Conservation (phyloP, 2,329 filamentous ascomycete species). For the Xylaria sp. region DNA sequence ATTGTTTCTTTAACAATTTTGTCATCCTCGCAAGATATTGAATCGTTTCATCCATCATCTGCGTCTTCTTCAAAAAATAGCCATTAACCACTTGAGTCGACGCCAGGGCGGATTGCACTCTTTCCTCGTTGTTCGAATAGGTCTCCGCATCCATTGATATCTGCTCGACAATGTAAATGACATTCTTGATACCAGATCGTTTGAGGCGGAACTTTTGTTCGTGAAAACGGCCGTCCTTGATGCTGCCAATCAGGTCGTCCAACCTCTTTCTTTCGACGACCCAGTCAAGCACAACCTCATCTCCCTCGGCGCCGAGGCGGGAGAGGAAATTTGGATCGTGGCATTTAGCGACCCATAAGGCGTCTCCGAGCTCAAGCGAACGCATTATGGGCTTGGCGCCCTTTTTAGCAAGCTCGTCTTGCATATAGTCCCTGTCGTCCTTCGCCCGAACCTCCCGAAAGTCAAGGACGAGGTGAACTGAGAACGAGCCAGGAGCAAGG, state of each 20-base stretch:
- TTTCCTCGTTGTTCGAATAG: constrained; percentile 63
- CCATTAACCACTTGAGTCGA: constrained; percentile 78
- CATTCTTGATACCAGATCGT: constrained; percentile 72
- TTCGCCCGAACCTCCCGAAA: constrained; percentile 73
- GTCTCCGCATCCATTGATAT: constrained; percentile 61
- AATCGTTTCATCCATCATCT: constrained; percentile 77
- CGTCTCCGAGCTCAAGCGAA: constrained; percentile 72
- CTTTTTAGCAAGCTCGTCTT: constrained; percentile 68
- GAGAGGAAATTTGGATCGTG: constrained; percentile 60
- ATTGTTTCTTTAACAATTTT: constrained; percentile 64
- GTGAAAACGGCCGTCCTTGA: constrained; percentile 80
- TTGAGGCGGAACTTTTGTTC: constrained; percentile 83
- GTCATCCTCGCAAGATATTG: constrained; percentile 76
- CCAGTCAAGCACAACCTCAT: constrained; percentile 76
- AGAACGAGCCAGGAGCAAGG: constrained; percentile 67
- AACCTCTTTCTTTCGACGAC: constrained; percentile 81
- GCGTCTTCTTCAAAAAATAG: constrained; percentile 77
- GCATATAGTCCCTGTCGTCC: constrained; percentile 76
- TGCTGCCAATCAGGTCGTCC: constrained; percentile 77
- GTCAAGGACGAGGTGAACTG: constrained; percentile 73
- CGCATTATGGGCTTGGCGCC: constrained; percentile 69
- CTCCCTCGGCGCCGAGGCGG: constrained; percentile 61
- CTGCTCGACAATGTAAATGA: constrained; percentile 79
- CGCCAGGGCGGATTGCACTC: constrained; percentile 72
- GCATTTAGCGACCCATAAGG: constrained; percentile 77